Percentiles rank a stretch among this genome's conserved stretches.
These are phyloP conservation scores for Saccharomycopsis vini DNA, from an alignment of 805 yeast genomes.

Conservation along the genomic window DNA sequence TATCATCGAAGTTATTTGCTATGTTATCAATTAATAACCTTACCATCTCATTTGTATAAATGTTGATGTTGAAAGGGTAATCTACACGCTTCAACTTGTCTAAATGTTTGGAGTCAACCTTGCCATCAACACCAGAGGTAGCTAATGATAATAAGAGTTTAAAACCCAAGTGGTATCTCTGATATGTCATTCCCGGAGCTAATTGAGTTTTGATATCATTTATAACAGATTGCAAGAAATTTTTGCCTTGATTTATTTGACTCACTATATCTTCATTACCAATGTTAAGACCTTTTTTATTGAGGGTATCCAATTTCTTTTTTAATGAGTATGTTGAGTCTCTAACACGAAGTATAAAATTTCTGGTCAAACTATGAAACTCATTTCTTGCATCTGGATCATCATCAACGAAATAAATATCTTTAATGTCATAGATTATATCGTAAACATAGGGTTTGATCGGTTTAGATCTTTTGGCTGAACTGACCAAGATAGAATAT, in stretches of 20 bases:
- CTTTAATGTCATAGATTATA: slow-evolving; percentile 35
- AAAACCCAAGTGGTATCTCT: slow-evolving; percentile 40
- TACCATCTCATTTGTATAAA: slow-evolving; percentile 33
- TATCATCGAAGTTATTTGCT: slow-evolving; percentile 68
- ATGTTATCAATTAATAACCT: slow-evolving; percentile 52
- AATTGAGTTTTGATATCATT: slow-evolving; percentile 31
- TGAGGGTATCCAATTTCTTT: slow-evolving; percentile 40
- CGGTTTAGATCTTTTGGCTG: slow-evolving; percentile 53
- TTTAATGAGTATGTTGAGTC: slow-evolving; percentile 56
- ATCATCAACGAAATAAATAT: slow-evolving; percentile 50
- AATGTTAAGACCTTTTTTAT: slow-evolving; percentile 23
- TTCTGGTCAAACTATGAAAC: slow-evolving; percentile 51
- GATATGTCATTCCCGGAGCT: slow-evolving; percentile 51
- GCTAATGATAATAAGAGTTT: slow-evolving; percentile 38
- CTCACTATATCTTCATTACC: slow-evolving; percentile 4
- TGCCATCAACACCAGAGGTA: slow-evolving; percentile 47
- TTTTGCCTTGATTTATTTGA: slow-evolving; percentile 27
- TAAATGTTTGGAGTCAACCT: slow-evolving; percentile 29
- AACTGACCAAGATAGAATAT: slow-evolving; percentile 50
- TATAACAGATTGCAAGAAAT: slow-evolving; percentile 36
- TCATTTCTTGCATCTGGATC: slow-evolving; percentile 62
- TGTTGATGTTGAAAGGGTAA: slow-evolving; percentile 38
- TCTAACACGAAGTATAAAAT: slow-evolving; percentile 53
- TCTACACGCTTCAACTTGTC: slow-evolving; percentile 36
- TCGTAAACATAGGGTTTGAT: slow-evolving; percentile 39